phyloP scores from a whole-genome alignment of 495 filamentous ascomycete species.

The Platismatia glauca region DNA sequence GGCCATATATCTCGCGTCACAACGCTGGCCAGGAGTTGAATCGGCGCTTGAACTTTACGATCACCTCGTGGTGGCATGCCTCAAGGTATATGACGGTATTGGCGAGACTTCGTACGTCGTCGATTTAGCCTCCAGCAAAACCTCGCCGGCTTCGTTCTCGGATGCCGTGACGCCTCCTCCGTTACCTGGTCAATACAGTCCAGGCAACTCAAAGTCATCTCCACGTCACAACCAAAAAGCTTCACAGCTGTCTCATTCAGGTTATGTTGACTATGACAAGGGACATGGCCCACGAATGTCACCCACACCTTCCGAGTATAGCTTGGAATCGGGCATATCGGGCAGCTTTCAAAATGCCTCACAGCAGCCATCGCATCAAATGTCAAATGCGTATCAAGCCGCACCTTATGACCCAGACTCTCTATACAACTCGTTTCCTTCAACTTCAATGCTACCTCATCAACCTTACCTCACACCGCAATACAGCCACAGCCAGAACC shows the following conservation, averaged over 20 bases:
- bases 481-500: slow-evolving; percentile 36
- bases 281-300: neutral
- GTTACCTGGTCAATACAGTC: slow-evolving; percentile 40
- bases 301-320: slow-evolving; percentile 12
- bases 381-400: slow-evolving; percentile 27
- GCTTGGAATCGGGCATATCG: slow-evolving; percentile 6
- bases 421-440: slow-evolving; percentile 39
- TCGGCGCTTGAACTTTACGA: slow-evolving; percentile 74
- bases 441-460: slow-evolving; percentile 36
- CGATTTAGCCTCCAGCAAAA: slow-evolving; percentile 48
- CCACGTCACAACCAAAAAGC: slow-evolving; percentile 22
- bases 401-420: slow-evolving; percentile 35
- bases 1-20: slow-evolving; percentile 61
- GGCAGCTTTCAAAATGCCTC: slow-evolving; percentile 16
- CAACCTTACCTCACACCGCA: slow-evolving; percentile 38
- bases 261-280: slow-evolving; percentile 17
- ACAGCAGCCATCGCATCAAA: slow-evolving; percentile 23
- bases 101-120: slow-evolving; percentile 58
- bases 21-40: slow-evolving; percentile 81
- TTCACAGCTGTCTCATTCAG: slow-evolving; percentile 23
- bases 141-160: slow-evolving; percentile 38
- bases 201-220: slow-evolving; percentile 19
- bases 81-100: slow-evolving; percentile 64
- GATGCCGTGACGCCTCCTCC: slow-evolving; percentile 42
- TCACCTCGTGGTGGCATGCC: slow-evolving; percentile 68